Conservation (phyloP, 139 green algal species). For the Tetratostichococcus sp. region DNA sequence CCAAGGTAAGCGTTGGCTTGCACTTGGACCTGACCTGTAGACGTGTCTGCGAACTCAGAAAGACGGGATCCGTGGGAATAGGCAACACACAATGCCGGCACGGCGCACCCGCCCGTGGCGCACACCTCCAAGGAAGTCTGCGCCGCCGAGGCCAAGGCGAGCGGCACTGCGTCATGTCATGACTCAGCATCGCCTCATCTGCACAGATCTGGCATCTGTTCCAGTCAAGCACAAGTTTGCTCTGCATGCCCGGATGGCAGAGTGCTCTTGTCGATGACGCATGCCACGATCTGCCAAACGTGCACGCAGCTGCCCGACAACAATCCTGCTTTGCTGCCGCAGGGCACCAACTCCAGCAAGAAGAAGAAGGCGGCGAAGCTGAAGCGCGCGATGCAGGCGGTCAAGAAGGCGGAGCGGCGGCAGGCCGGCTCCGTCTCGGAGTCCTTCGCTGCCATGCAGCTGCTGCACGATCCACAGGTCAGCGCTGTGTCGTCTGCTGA, state of each 20-base stretch:
- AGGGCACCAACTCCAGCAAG: constrained; percentile 82
- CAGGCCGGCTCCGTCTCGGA: constrained; percentile 32
- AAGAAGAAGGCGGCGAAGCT: constrained; percentile 94
- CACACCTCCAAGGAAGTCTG: constrained; percentile 77
- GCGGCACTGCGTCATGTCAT: too few relatives aligned
- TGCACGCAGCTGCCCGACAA: neutral
- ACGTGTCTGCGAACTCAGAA: too few relatives aligned
- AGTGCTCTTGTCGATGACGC: too few relatives aligned
- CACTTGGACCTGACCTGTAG: neutral
- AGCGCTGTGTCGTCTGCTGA: too few relatives aligned
- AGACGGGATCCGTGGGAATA: too few relatives aligned
- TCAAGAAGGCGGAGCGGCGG: constrained; percentile 66
- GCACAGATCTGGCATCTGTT: too few relatives aligned
- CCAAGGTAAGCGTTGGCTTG: constrained; percentile 55
- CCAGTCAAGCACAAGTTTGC: too few relatives aligned
- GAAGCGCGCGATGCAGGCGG: constrained; percentile 71
- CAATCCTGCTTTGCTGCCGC: constrained; percentile 12
- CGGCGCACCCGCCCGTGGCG: neutral
- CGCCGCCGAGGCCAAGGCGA: constrained; percentile 77
- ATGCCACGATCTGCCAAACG: too few relatives aligned
- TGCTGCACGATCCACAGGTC: constrained; percentile 95
- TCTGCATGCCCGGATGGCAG: too few relatives aligned
- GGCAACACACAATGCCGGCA: too few relatives aligned
- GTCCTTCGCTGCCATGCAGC: constrained; percentile 90
- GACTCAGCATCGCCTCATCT: too few relatives aligned